Evolutionary conservation across 1,284 basidiomycete species (phyloP).

Genomic region (Ustilago esculenta): DNA sequence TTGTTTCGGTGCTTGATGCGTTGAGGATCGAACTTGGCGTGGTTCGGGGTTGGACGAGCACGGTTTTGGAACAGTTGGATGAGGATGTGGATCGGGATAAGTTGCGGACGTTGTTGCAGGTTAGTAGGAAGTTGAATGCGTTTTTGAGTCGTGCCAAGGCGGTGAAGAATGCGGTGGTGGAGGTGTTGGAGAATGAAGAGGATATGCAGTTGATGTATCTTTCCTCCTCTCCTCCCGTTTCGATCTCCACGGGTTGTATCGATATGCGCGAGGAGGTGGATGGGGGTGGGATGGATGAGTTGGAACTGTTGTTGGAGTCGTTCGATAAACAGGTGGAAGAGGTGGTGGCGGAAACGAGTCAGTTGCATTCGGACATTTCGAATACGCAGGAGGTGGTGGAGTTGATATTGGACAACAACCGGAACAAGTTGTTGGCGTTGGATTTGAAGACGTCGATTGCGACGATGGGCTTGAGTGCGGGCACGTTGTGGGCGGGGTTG

Average conservation of each 20-base stretch:
- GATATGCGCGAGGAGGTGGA: too few relatives aligned
- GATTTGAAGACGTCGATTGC: slow-evolving; percentile 92
- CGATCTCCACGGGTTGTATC: too few relatives aligned
- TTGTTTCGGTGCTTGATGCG: slow-evolving; percentile 58
- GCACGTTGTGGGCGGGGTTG: slow-evolving; percentile 87
- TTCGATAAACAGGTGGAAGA: slow-evolving; percentile 78
- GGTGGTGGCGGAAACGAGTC: slow-evolving; percentile 54
- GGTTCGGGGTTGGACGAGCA: slow-evolving; percentile 45
- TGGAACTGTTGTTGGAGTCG: slow-evolving; percentile 90
- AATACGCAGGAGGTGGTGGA: slow-evolving; percentile 98
- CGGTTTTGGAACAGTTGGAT: slow-evolving; percentile 53
- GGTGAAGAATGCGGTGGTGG: slow-evolving; percentile 51
- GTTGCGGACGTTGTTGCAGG: slow-evolving; percentile 53
- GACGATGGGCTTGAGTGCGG: slow-evolving; percentile 90
- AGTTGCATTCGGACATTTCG: slow-evolving; percentile 72
- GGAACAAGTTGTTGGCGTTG: slow-evolving; percentile 88
- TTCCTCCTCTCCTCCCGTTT: slow-evolving; percentile 24
- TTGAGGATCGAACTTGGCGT: slow-evolving; percentile 56
- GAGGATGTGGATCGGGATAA: slow-evolving; percentile 63
- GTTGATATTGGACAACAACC: slow-evolving; percentile 93
- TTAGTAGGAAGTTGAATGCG: slow-evolving; percentile 53
- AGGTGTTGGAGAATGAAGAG: slow-evolving; percentile 70
- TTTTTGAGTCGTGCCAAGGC: slow-evolving; percentile 52
- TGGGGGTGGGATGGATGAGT: slow-evolving; percentile 75
- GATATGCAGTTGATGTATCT: slow-evolving; percentile 85